A percentile compares a stretch with the other conserved stretches of the same genome.
Evolutionary conservation across 2,329 filamentous ascomycete species (phyloP).

Genomic region (Diaporthe sp.): DNA sequence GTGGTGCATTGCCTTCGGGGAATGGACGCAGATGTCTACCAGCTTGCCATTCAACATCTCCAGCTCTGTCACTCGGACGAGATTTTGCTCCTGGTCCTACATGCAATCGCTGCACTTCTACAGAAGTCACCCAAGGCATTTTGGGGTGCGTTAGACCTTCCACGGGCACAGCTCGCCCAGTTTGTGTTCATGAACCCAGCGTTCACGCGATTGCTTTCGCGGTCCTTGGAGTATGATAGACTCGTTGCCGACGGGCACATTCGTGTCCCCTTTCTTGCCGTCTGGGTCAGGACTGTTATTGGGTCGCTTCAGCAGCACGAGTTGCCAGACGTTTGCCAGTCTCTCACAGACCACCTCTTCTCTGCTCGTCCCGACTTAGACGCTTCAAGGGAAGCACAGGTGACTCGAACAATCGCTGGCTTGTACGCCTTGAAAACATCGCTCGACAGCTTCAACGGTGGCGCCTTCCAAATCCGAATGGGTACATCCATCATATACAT

Average conservation of each 20-base stretch:
- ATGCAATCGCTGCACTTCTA: constrained; percentile 78
- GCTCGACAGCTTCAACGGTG: constrained; percentile 68
- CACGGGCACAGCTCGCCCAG: constrained; percentile 85
- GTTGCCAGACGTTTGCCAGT: constrained; percentile 83
- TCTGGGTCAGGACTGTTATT: constrained; percentile 85
- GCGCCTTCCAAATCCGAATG: constrained; percentile 58
- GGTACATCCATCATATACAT: constrained; percentile 73
- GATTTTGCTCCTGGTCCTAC: constrained; percentile 78
- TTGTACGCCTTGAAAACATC: constrained; percentile 72
- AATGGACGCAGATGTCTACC: constrained; percentile 82
- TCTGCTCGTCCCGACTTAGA: constrained; percentile 70
- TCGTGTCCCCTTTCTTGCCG: constrained; percentile 75
- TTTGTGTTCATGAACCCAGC: constrained; percentile 82
- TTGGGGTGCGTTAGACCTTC: constrained; percentile 89
- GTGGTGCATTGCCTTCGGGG: constrained; percentile 84
- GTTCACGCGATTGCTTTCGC: constrained; percentile 72
- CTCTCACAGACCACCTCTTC: constrained; percentile 83
- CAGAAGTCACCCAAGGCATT: constrained; percentile 84
- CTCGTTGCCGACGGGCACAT: constrained; percentile 66
- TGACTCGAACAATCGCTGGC: constrained; percentile 75
- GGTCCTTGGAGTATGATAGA: constrained; percentile 69
- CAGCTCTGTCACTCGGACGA: constrained; percentile 63
- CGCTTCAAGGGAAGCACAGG: constrained; percentile 70
- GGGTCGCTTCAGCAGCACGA: constrained; percentile 82
- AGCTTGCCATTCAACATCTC: constrained; percentile 70